Conservation (phyloP, 2,329 filamentous ascomycete species). For the Monosporascus cannonballus region DNA sequence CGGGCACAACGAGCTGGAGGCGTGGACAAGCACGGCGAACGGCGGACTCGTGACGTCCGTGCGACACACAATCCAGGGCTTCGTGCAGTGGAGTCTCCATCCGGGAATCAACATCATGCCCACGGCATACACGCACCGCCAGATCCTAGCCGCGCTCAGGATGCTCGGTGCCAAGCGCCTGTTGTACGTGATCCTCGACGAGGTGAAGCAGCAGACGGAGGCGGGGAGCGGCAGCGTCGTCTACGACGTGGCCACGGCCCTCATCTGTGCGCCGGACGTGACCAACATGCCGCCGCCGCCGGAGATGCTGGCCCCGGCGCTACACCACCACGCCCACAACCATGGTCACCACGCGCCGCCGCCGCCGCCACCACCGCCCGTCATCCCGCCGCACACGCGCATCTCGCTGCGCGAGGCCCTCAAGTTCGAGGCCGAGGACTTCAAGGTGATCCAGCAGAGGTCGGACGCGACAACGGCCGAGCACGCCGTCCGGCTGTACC, state of each 20-base stretch:
- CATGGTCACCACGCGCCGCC: constrained; percentile 9
- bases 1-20: constrained; percentile 61
- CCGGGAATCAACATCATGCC: constrained; percentile 49
- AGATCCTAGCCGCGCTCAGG: constrained; percentile 55
- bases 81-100: constrained; percentile 62
- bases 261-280: constrained; percentile 62
- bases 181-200: constrained; percentile 58
- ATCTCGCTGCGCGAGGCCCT: constrained; percentile 57
- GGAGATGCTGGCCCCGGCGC: constrained; percentile 12
- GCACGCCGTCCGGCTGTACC: constrained; percentile 55
- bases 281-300: constrained; percentile 35
- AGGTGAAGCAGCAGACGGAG: constrained; percentile 57
- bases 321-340: constrained; percentile 29
- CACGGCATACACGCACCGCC: constrained; percentile 66
- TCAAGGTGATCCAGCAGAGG: constrained; percentile 44
- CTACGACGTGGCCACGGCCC: constrained; percentile 62
- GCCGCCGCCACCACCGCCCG: constrained; percentile 14
- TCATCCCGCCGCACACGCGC: constrained; percentile 33
- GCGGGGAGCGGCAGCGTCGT: constrained; percentile 53
- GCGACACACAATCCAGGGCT: constrained; percentile 53
- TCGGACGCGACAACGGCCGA: constrained; percentile 54
- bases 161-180: constrained; percentile 57
- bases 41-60: constrained; percentile 54
- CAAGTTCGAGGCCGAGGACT: constrained; percentile 51
- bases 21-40: constrained; percentile 53